phyloP scores from a whole-genome alignment of 1,284 basidiomycete genomes.

The Earliella scabrosa region DNA sequence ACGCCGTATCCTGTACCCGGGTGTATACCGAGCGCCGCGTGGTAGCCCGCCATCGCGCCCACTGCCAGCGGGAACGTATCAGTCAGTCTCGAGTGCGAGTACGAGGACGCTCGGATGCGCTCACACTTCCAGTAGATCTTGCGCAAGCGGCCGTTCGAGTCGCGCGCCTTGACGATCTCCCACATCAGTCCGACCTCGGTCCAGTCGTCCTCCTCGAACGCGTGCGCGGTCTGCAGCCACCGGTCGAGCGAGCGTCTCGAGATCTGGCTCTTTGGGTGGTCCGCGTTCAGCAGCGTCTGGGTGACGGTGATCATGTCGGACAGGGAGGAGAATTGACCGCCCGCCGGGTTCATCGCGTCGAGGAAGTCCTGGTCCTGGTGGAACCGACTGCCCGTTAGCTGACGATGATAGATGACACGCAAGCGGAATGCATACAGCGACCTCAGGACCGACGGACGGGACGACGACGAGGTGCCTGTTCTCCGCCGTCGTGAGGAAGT shows the following conservation, averaged over 20 bases:
- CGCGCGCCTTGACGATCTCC: conserved; percentile 46
- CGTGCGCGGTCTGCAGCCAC: conserved; percentile 47
- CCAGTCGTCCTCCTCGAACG: conserved; percentile 40
- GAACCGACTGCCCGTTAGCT: rapidly evolving
- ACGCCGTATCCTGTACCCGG: conserved; percentile 51
- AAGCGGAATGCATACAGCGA: conserved; percentile 26
- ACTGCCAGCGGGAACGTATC: too few species aligned
- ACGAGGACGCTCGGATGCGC: too few species aligned
- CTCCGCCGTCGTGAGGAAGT: conserved; percentile 23
- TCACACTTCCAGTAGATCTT: conserved; percentile 43
- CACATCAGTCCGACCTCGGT: conserved; percentile 51
- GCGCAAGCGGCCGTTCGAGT: conserved; percentile 41
- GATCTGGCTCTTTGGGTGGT: conserved; percentile 39
- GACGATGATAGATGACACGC: too few species aligned
- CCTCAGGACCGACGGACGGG: conserved; percentile 22
- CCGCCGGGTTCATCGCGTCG: conserved; percentile 47
- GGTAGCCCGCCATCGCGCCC: conserved; percentile 49
- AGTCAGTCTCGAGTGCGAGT: too few species aligned
- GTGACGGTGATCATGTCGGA: conserved; percentile 46
- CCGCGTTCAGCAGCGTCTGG: conserved; percentile 48
- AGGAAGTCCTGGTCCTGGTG: conserved; percentile 45
- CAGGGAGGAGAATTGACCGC: conserved; percentile 53
- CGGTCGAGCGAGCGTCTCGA: conserved; percentile 41
- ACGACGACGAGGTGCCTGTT: conserved; percentile 25
- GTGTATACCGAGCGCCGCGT: conserved; percentile 47